phyloP scores from a whole-genome alignment of 139 green algal genomes.

The Eudorina sp. region DNA sequence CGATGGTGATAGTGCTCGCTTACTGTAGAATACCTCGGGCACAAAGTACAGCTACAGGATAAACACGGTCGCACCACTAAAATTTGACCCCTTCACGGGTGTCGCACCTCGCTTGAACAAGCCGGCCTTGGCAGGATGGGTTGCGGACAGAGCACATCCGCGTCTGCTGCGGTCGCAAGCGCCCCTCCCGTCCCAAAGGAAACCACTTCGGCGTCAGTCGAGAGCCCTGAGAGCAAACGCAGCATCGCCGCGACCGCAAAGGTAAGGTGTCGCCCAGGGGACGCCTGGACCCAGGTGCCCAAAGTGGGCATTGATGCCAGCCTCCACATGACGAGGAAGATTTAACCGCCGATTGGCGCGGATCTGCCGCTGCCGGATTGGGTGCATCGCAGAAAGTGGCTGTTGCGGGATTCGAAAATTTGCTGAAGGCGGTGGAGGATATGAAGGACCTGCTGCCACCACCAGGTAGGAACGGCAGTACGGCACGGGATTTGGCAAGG shows the following conservation, averaged over 20 bases:
- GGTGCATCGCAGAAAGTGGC: slow-evolving; percentile 18
- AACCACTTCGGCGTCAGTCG: not conserved
- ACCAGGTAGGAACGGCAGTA: slow-evolving; percentile 5
- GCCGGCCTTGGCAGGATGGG: not conserved
- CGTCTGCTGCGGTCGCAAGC: not conserved
- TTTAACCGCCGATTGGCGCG: too few relatives aligned
- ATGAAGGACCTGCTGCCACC: slow-evolving; percentile 21
- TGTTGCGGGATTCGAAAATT: not conserved
- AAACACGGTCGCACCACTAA: too few relatives aligned
- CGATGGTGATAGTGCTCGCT: too few relatives aligned
- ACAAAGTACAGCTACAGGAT: too few relatives aligned
- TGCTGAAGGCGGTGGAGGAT: not conserved
- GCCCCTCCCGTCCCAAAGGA: not conserved
- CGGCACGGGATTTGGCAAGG: not conserved
- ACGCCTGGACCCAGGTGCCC: too few relatives aligned
- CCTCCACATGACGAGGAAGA: too few relatives aligned
- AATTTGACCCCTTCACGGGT: too few relatives aligned
- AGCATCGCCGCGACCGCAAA: too few relatives aligned
- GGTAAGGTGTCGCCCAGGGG: not conserved
- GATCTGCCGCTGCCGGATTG: too few relatives aligned
- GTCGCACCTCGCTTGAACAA: too few relatives aligned
- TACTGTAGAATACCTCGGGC: too few relatives aligned
- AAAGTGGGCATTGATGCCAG: not conserved
- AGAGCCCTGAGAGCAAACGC: too few relatives aligned
- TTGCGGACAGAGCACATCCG: not conserved